Evolutionary conservation across 495 filamentous ascomycete species (phyloP).

Genomic region (Xylaria curta): DNA sequence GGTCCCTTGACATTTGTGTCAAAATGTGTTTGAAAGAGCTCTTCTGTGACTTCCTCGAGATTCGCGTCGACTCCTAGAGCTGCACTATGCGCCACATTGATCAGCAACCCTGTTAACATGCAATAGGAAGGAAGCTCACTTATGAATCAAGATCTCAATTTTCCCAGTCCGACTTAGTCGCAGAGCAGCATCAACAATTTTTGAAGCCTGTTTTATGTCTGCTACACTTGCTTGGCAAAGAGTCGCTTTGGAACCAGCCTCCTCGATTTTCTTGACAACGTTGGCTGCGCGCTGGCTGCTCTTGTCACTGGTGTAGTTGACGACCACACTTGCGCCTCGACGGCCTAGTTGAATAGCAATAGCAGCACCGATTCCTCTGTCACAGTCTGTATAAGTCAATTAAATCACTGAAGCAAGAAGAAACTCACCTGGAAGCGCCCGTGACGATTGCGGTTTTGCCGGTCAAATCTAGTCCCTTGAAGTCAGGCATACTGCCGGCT

Average conservation of each 20-base stretch:
- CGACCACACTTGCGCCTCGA: not conserved
- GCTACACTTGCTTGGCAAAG: slow-evolving; percentile 3
- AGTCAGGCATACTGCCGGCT: not conserved
- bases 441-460: not conserved
- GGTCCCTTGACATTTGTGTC: slow-evolving; percentile 33
- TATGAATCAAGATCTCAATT: not conserved
- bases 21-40: slow-evolving; percentile 27
- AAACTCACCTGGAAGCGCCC: not conserved
- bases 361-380: not conserved
- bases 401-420: too few relatives aligned
- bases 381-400: not conserved
- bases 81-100: not conserved
- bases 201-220: not conserved
- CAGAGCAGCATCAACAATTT: not conserved
- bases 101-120: not conserved
- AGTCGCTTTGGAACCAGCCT: not conserved
- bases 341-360: slow-evolving; percentile 2
- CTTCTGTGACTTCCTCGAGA: slow-evolving; percentile 17
- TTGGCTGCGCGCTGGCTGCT: not conserved
- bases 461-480: slow-evolving; percentile 1
- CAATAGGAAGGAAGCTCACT: not conserved
- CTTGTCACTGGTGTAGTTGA: not conserved
- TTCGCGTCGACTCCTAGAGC: slow-evolving; percentile 12
- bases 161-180: not conserved
- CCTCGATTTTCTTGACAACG: not conserved